These are phyloP conservation scores for Fusarium pseudocircinatum DNA, from an alignment of 2,329 filamentous ascomycete species.

Conservation along the genomic window DNA sequence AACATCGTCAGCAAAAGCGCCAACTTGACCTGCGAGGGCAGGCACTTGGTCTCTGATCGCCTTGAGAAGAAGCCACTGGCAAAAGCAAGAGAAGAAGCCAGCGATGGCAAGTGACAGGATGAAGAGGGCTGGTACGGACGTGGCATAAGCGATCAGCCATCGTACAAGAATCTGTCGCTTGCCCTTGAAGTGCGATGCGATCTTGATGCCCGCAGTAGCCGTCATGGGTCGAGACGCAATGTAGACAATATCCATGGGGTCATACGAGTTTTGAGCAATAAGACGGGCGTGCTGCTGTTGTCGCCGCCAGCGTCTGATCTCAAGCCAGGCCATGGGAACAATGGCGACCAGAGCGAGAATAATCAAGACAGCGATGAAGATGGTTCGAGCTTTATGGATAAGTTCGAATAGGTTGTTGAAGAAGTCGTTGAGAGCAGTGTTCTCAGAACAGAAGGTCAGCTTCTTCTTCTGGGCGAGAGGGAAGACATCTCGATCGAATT, in stretches of 20 bases:
- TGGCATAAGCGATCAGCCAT: slow-evolving; percentile 90
- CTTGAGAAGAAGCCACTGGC: slow-evolving; percentile 81
- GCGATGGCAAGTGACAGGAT: slow-evolving; percentile 84
- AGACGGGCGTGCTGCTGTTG: slow-evolving; percentile 76
- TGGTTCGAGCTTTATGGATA: slow-evolving; percentile 73
- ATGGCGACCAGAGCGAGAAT: slow-evolving; percentile 77
- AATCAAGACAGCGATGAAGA: slow-evolving; percentile 79
- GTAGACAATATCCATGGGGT: slow-evolving; percentile 89
- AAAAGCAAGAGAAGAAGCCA: slow-evolving; percentile 83
- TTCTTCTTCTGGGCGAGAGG: slow-evolving; percentile 85
- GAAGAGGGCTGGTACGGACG: slow-evolving; percentile 84
- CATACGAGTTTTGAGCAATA: slow-evolving; percentile 72
- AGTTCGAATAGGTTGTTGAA: slow-evolving; percentile 77
- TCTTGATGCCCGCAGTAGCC: slow-evolving; percentile 74
- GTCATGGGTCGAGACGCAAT: slow-evolving; percentile 85
- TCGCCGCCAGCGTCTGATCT: slow-evolving; percentile 79
- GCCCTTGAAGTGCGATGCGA: slow-evolving; percentile 72
- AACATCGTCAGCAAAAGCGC: slow-evolving; percentile 81
- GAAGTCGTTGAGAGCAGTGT: slow-evolving; percentile 83
- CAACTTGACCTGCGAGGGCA: slow-evolving; percentile 76
- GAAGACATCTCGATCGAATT: slow-evolving; percentile 80
- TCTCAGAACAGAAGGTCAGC: slow-evolving; percentile 88
- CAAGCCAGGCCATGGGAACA: slow-evolving; percentile 80
- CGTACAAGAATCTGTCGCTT: slow-evolving; percentile 77
- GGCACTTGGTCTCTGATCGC: slow-evolving; percentile 80